Evolutionary conservation across 352 stramenopile genomes (phyloP).

Genomic region (Globisporangium alternatum): DNA sequence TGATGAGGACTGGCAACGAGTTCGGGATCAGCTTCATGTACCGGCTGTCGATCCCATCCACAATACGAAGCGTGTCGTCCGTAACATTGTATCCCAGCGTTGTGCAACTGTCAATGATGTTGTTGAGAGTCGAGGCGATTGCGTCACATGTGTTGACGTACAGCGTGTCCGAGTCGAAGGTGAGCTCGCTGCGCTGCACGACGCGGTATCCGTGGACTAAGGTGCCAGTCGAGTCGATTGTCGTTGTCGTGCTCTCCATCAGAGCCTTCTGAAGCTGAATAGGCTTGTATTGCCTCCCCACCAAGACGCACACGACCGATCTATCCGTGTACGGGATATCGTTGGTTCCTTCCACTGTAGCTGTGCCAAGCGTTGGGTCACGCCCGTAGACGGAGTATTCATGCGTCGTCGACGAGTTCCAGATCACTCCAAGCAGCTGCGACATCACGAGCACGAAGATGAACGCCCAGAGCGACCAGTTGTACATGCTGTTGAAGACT

Average conservation of each 20-base stretch:
- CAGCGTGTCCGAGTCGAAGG: not conserved
- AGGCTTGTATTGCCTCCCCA: constrained; percentile 19
- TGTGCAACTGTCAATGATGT: constrained; percentile 24
- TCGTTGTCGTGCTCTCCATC: not conserved
- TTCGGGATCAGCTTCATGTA: constrained; percentile 15
- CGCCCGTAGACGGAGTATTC: not conserved
- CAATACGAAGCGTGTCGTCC: constrained; percentile 25
- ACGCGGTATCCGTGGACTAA: constrained; percentile 17
- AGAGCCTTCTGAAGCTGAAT: constrained; percentile 12
- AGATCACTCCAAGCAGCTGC: constrained; percentile 16
- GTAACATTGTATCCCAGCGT: constrained; percentile 30
- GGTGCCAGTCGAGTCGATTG: constrained; percentile 14
- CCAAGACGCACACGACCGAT: constrained; percentile 7
- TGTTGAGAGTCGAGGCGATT: constrained; percentile 24
- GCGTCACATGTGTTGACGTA: constrained; percentile 20
- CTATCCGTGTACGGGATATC: constrained; percentile 17
- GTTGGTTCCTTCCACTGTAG: not conserved
- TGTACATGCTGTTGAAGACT: constrained; percentile 10
- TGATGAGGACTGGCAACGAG: constrained; percentile 28
- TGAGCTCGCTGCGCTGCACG: constrained; percentile 10
- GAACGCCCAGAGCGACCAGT: constrained; percentile 18
- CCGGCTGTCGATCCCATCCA: constrained; percentile 18
- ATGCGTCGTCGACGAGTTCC: constrained; percentile 15
- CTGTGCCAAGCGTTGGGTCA: constrained; percentile 3
- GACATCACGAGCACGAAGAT: constrained; percentile 14